These are phyloP conservation scores for Camptophora hylomeconis DNA, from an alignment of 2,329 filamentous ascomycete genomes.

Conservation along the genomic window DNA sequence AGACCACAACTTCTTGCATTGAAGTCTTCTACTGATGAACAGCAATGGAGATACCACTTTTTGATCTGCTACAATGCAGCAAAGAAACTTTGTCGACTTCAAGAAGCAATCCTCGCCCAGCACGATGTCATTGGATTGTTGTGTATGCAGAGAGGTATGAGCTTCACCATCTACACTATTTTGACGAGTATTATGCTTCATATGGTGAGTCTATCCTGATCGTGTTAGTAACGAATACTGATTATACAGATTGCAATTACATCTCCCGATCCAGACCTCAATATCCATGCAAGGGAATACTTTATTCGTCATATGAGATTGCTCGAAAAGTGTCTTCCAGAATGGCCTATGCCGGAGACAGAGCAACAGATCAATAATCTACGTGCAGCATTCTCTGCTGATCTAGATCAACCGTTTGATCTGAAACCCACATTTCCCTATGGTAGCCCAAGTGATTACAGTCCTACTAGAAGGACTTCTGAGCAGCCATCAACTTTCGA, in stretches of 20 bases:
- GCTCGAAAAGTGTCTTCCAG: slow-evolving; percentile 67
- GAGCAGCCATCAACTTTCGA: slow-evolving; percentile 18
- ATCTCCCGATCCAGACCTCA: slow-evolving; percentile 80
- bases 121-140: slow-evolving; percentile 70
- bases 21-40: slow-evolving; percentile 56
- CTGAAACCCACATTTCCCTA: slow-evolving; percentile 80
- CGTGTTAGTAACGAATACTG: slow-evolving; percentile 12
- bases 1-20: slow-evolving; percentile 72
- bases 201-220: slow-evolving; percentile 50
- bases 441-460: slow-evolving; percentile 57
- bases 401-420: slow-evolving; percentile 72
- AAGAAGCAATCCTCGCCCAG: slow-evolving; percentile 65
- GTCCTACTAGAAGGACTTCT: slow-evolving; percentile 14
- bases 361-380: slow-evolving; percentile 81
- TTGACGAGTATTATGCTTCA: slow-evolving; percentile 88
- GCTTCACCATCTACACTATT: slow-evolving; percentile 87
- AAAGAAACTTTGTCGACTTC: slow-evolving; percentile 70
- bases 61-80: slow-evolving; percentile 72
- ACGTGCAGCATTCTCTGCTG: slow-evolving; percentile 80
- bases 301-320: slow-evolving; percentile 92
- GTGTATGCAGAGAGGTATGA: slow-evolving; percentile 88
- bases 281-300: slow-evolving; percentile 71
- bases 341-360: slow-evolving; percentile 82
- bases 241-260: slow-evolving; percentile 66
- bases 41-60: slow-evolving; percentile 81